Conservation (phyloP, 768 basidiomycete genomes). For the Cyclocybe aegerita region DNA sequence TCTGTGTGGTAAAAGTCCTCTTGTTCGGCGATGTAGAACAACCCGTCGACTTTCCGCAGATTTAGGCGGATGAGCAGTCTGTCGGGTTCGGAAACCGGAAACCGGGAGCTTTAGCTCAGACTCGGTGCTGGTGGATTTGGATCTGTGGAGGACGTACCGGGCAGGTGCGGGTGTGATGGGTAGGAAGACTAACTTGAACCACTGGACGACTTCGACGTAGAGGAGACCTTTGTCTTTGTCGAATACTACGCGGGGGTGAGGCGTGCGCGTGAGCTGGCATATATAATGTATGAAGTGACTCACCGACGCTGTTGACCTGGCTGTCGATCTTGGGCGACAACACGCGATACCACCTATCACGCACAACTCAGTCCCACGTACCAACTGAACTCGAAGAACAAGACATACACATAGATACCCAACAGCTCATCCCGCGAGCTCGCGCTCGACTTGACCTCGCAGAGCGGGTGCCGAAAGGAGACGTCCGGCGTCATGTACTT, state of each 20-base stretch:
- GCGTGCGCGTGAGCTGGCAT: not conserved
- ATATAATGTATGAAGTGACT: slow-evolving; percentile 18
- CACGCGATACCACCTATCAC: slow-evolving; percentile 59
- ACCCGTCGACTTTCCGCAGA: slow-evolving; percentile 40
- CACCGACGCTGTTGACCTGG: slow-evolving; percentile 42
- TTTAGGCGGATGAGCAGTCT: slow-evolving; percentile 52
- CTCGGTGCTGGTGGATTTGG: not conserved
- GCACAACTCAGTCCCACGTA: not conserved
- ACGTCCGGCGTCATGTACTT: slow-evolving; percentile 57
- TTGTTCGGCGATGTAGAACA: slow-evolving; percentile 49
- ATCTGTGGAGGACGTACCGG: slow-evolving; percentile 32
- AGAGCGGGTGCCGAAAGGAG: slow-evolving; percentile 59
- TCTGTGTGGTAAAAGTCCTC: slow-evolving; percentile 63
- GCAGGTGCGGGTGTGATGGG: slow-evolving; percentile 44
- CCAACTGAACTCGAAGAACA: not conserved
- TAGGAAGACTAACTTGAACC: slow-evolving; percentile 50
- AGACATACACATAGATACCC: slow-evolving; percentile 54
- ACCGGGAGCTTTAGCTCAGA: too few relatives aligned
- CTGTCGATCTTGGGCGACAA: slow-evolving; percentile 51
- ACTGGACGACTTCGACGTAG: slow-evolving; percentile 52
- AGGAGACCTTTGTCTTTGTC: slow-evolving; percentile 39
- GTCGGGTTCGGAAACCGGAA: not conserved
- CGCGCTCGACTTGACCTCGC: slow-evolving; percentile 42
- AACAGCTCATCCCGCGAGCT: slow-evolving; percentile 55
- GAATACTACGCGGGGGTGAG: slow-evolving; percentile 37